Conservation (phyloP, 2,329 filamentous ascomycete species). For the Helotiales sp. region DNA sequence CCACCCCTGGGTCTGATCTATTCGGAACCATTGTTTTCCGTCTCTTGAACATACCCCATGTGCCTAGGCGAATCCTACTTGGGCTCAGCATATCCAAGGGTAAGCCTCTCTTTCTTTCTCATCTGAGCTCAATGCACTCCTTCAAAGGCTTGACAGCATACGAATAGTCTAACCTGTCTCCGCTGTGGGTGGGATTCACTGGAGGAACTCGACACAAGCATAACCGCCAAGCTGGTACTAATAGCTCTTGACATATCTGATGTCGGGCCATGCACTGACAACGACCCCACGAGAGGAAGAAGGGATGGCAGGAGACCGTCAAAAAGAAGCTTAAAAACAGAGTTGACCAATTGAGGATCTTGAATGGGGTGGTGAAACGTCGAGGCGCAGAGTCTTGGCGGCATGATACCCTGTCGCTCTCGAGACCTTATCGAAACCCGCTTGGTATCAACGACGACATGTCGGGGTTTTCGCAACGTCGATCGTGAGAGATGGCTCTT, state of each 20-base stretch:
- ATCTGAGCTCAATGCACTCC: conserved; percentile 35
- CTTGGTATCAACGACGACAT: conserved; percentile 35
- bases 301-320: conserved; percentile 32
- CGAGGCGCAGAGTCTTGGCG: conserved; percentile 27
- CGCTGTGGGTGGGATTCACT: neutral
- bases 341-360: conserved; percentile 31
- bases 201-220: conserved; percentile 17
- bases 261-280: conserved; percentile 30
- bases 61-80: conserved; percentile 25
- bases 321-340: conserved; percentile 30
- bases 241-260: conserved; percentile 32
- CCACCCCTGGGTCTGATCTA: conserved; percentile 17
- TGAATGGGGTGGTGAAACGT: conserved; percentile 22
- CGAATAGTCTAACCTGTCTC: conserved; percentile 2
- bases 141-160: conserved; percentile 16
- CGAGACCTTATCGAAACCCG: conserved; percentile 38
- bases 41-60: conserved; percentile 26
- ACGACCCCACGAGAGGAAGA: conserved; percentile 20
- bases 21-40: conserved; percentile 38
- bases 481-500: conserved; percentile 27
- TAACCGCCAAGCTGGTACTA: conserved; percentile 24
- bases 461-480: conserved; percentile 30
- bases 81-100: conserved; percentile 26
- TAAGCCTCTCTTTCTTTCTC: conserved; percentile 10
- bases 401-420: conserved; percentile 26